Evolutionary conservation across 257 asterid species (phyloP).

Genomic region (Paulownia fortunei): DNA sequence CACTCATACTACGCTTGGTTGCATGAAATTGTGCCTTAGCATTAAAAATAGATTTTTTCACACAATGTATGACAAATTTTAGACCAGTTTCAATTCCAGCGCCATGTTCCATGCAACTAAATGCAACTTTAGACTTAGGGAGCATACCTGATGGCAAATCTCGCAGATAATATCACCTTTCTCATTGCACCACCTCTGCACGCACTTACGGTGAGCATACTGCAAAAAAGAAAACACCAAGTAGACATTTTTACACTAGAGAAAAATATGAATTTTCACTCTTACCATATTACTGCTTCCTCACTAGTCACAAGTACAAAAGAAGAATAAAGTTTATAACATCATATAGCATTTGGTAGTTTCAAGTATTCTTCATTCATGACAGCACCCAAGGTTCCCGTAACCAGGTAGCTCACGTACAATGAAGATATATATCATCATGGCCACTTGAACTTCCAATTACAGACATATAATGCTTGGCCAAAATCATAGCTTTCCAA

Average conservation of each 20-base stretch:
- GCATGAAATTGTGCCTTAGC: neutral
- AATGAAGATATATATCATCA: neutral
- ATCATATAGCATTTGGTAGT: neutral
- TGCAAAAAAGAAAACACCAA: constrained; percentile 27
- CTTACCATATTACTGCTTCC: neutral
- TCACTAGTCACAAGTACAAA: neutral
- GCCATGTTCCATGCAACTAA: neutral
- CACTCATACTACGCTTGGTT: neutral
- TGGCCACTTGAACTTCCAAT: neutral
- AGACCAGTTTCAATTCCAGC: neutral
- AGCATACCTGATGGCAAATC: constrained; percentile 76
- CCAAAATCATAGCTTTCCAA: neutral
- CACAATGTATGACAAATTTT: neutral
- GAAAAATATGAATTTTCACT: neutral
- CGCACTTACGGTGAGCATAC: constrained; percentile 87
- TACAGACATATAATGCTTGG: neutral
- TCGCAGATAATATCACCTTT: constrained; percentile 89
- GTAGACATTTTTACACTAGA: neutral
- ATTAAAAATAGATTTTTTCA: neutral
- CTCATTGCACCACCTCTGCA: constrained; percentile 90
- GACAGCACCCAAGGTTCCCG: neutral
- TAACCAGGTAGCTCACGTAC: neutral
- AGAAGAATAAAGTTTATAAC: neutral
- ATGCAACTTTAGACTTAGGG: constrained; percentile 4
- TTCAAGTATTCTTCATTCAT: neutral